phyloP scores from a whole-genome alignment of 1,139 yeast genomes.

The Tardiomyces digboiensis region DNA sequence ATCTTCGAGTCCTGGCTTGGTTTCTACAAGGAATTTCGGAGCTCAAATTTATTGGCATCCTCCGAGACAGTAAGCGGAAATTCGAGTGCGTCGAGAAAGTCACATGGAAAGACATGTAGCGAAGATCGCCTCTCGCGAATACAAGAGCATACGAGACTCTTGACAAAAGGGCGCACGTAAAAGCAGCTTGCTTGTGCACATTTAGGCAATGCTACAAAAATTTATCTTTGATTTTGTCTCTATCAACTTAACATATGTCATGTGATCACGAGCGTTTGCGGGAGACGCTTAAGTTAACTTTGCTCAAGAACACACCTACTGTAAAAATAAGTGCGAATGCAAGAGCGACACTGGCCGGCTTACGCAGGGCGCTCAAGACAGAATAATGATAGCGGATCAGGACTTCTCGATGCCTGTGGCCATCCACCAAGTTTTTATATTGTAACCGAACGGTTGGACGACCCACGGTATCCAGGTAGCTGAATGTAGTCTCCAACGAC shows the following conservation, averaged over 20 bases:
- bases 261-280: background rate
- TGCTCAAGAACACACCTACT: constrained; percentile 42
- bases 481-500: constrained; percentile 33
- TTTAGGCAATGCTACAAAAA: background rate
- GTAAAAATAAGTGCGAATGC: constrained; percentile 56
- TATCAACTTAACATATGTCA: background rate
- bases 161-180: too few species aligned
- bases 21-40: constrained; percentile 52
- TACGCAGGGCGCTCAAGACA: constrained; percentile 41
- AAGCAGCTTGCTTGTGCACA: too few species aligned
- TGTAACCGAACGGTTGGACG: constrained; percentile 66
- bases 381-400: constrained; percentile 57
- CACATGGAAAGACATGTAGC: constrained; percentile 47
- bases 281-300: constrained; percentile 28
- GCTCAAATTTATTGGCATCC: constrained; percentile 42
- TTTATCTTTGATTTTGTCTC: background rate
- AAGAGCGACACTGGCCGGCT: constrained; percentile 58
- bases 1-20: constrained; percentile 40
- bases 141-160: too few species aligned
- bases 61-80: constrained; percentile 39
- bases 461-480: constrained; percentile 73
- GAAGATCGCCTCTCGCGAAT: background rate
- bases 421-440: constrained; percentile 61
- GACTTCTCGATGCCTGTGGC: constrained; percentile 48
- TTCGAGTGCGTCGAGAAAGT: constrained; percentile 48